Base-by-base conservation (phyloP, 495 filamentous ascomycete species). In the Tetracladium marchalianum region DNA sequence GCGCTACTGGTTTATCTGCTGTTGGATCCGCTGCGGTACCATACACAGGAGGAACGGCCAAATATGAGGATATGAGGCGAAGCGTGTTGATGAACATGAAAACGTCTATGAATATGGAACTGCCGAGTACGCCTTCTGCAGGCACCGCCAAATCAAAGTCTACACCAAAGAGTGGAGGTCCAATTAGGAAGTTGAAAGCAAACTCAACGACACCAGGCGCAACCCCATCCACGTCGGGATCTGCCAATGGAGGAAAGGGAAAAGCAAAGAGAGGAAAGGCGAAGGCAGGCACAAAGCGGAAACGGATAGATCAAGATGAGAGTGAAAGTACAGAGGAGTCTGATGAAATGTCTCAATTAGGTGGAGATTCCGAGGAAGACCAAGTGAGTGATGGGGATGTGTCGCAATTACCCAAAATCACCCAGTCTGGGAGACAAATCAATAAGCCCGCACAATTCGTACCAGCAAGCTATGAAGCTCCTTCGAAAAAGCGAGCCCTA, bases 351-450 rank as follows among this genome's bases (percentile, higher is more conserved):
- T 59, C 55, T 12, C 68, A 57, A 34, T 58, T 59, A 32, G 71
- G 62, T 51, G 71, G 65, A 53, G 66, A 60, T 39, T 68, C 62
- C 7, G 68, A 69, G 40, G 68, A 66, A 31, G 71, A 76, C 43
- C 66, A 63, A 36, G 68, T 70, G 8, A 27, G 22, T 7, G 22
- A 27, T 27, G 66, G 68, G 11, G 64, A 70, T 33, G 66, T 76
- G 35, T 70, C 72, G 12, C 71, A 75, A 11, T 58, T 72, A 10
- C 74, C 75, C 2, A 84, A 77, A 13, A 81, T 75, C 56, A 93
- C 88, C 5, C 87, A 88, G 53, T 94, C 87, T 11, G 89, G 89
- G 24, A 80, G 89, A 36, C 79, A 84, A 38, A 77, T 94, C 8
- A 77, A 80, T 52, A 86, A 84, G 47, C 87, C 88, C 4, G 64